Evolutionary conservation across 306 rosid species (phyloP).

Genomic region (Erythrophleum fordii): DNA sequence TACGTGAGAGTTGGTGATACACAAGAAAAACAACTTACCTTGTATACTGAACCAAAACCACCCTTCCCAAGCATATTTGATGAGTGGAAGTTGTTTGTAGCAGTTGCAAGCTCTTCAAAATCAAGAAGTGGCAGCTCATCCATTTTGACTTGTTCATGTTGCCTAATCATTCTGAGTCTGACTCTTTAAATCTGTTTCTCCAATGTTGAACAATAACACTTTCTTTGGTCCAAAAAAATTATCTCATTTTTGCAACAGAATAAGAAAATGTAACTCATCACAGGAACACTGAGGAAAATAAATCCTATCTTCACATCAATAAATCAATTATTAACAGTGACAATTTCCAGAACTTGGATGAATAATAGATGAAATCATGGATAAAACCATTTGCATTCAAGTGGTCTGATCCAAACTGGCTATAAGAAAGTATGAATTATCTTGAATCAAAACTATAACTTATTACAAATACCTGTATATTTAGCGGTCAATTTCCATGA

Average conservation of each 20-base stretch:
- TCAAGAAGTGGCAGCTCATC: conserved; percentile 23
- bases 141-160: not conserved
- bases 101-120: conserved; percentile 10
- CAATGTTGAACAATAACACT: not conserved
- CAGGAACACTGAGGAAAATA: not conserved
- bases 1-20: too few species aligned
- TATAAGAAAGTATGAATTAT: not conserved
- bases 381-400: too few species aligned
- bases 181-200: not conserved
- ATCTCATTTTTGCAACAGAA: too few species aligned
- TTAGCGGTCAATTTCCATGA: not conserved
- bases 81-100: conserved; percentile 29
- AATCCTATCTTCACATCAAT: not conserved
- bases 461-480: not conserved
- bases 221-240: not conserved
- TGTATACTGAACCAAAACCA: conserved; percentile 15
- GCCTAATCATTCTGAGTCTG: not conserved
- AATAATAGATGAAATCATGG: too few species aligned
- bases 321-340: not conserved
- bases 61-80: not conserved
- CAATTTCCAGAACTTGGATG: too few species aligned
- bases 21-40: not conserved
- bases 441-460: not conserved
- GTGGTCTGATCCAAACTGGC: not conserved
- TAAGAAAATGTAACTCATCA: not conserved